Base-by-base conservation (phyloP, 192 early-diverging fungal species). In the Coemansia sp. region DNA sequence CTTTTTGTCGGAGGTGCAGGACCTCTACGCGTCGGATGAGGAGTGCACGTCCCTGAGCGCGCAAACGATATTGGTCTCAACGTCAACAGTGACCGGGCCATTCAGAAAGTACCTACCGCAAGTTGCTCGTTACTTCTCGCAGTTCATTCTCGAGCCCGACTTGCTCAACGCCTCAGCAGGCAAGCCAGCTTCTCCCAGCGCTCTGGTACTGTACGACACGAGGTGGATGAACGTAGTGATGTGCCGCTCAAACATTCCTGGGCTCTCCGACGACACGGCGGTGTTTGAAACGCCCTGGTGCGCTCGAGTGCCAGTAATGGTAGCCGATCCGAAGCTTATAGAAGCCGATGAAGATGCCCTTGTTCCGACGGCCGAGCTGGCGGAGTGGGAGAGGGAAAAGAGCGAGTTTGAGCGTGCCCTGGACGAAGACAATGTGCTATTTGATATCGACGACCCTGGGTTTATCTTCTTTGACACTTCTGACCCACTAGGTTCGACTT, bases 201-300 rank as follows among this genome's bases (percentile, higher is more conserved):
- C 80, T 5, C 67, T 82, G 41, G 80, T 82, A 18, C 64, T 82
- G 41, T 75, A 82, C 45, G 80, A 82, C 59, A 77, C 80, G 56
- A 68, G 80, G 18, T 82, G 80, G 80, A 61, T 82, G 64, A 59
- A 55, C 53, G 65, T 77, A 5, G 75, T 74, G 11, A 56, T 64
- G 27, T 77, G 75, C 47, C 80, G 75, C 11, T 53, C 75, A 1
- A 62, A 37, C 22, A 61, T 63, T 1, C 65, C 71, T 9, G 80
- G 80, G 16, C 56, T 82, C 12, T 52, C 63, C 3, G 80, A 82
- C 58, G 69, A 59, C 34, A 56, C 80, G 4, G 34, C 68, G 1
- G 72, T 74, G 20, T 82, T 82, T 64, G 80, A 76, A 56, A 82
- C 80, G 34, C 80, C 80, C 3, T 82, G 80, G 80, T 75, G 78